Conservation (phyloP, 768 basidiomycete species). For the Suillus subluteus region DNA sequence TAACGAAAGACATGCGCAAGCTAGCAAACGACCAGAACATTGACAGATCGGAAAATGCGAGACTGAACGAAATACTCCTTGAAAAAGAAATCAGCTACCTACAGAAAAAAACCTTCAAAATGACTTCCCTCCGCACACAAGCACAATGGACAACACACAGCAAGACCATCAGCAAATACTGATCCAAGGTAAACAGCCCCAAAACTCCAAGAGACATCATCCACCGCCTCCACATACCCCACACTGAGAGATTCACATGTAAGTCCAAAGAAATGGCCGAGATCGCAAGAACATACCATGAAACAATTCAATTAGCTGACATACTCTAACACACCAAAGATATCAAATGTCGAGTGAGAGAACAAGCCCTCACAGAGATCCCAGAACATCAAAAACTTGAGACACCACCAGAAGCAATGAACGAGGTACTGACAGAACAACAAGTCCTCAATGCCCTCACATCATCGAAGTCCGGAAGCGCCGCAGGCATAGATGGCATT, state of each 20-base stretch:
- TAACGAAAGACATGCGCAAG: background rate
- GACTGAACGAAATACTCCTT: background rate
- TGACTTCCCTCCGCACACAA: background rate
- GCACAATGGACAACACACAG: background rate
- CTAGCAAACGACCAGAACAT: background rate
- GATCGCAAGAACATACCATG: background rate
- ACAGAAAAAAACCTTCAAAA: background rate
- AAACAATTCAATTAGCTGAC: accelerated
- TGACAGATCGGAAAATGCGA: background rate
- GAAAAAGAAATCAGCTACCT: background rate
- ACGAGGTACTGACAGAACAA: background rate
- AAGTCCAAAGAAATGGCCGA: background rate
- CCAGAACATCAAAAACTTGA: background rate
- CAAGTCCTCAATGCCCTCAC: constrained; percentile 23
- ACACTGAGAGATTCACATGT: background rate
- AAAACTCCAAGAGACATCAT: background rate
- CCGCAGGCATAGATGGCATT: constrained; percentile 30
- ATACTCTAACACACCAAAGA: too few species aligned
- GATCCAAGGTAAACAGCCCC: background rate
- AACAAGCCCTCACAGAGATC: background rate
- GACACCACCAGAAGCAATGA: accelerated
- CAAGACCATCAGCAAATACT: background rate
- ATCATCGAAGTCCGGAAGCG: constrained; percentile 20
- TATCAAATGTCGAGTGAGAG: too few species aligned
- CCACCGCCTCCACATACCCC: background rate